These are phyloP conservation scores for Cryptococcus hybrid DNA, from an alignment of 1,284 basidiomycete species.

Conservation along the genomic window DNA sequence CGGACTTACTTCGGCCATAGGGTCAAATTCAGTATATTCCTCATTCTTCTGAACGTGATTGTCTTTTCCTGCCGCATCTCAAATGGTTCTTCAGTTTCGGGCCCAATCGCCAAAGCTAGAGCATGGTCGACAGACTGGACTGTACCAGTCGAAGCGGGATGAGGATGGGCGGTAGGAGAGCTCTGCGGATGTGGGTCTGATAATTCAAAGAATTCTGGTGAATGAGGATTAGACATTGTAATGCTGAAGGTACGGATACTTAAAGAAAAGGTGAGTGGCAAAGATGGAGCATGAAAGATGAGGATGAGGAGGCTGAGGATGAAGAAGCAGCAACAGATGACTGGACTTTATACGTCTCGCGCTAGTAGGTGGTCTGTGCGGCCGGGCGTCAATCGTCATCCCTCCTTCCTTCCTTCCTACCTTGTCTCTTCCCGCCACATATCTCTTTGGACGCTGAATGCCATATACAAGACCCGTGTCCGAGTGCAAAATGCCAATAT, in stretches of 20 bases:
- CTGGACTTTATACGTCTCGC: not conserved
- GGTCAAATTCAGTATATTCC: slow-evolving; percentile 7
- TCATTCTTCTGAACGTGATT: no score
- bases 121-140: no score
- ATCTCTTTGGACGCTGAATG: no score
- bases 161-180: no score
- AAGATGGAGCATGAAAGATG: not conserved
- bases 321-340: not conserved
- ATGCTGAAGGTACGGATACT: not conserved
- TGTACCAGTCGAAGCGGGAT: no score
- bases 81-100: no score
- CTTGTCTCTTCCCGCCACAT: no score
- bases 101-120: no score
- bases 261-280: not conserved
- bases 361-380: not conserved
- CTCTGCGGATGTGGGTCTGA: no score
- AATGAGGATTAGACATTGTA: not conserved
- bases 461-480: no score
- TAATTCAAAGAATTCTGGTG: not conserved
- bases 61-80: not conserved
- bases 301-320: not conserved
- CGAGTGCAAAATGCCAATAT: no score
- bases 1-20: not conserved
- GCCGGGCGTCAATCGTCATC: not conserved
- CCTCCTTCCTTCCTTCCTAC: not conserved